phyloP scores from a whole-genome alignment of 441 rosid genomes.

The Populus hybrid region DNA sequence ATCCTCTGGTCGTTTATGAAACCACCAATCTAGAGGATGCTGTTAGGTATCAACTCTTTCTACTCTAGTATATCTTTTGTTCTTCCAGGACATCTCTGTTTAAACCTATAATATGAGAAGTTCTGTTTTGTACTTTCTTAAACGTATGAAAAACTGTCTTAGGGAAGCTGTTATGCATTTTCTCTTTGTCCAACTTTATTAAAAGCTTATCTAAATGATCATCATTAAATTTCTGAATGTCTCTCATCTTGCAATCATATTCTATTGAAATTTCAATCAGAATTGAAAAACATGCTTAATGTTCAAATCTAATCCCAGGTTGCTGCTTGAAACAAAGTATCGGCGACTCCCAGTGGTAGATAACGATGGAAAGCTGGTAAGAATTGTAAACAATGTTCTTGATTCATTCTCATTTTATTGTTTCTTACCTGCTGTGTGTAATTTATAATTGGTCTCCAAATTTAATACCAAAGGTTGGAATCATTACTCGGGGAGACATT shows the following conservation, averaged over 20 bases:
- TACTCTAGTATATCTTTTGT: background rate
- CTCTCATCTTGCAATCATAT: background rate
- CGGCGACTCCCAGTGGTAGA: slow-evolving; percentile 83
- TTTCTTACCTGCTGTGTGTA: background rate
- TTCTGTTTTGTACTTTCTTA: background rate
- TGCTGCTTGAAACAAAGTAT: slow-evolving; percentile 84
- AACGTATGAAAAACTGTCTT: background rate
- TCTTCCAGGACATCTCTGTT: background rate
- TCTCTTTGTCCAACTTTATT: background rate
- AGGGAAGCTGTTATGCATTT: background rate
- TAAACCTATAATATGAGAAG: background rate
- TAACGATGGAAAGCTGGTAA: slow-evolving; percentile 68
- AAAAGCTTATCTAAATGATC: background rate
- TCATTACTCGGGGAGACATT: slow-evolving; percentile 64
- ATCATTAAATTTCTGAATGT: background rate
- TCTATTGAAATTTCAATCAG: background rate
- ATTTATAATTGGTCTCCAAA: slow-evolving; percentile 16
- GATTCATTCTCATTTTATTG: background rate
- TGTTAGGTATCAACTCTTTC: slow-evolving; percentile 47
- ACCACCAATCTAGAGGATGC: slow-evolving; percentile 81
- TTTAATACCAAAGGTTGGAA: slow-evolving; percentile 50
- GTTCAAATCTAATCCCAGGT: slow-evolving; percentile 33
- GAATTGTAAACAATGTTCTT: slow-evolving; percentile 12
- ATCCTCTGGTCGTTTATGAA: slow-evolving; percentile 72
- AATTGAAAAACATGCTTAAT: background rate